Evolutionary conservation across 2,329 filamentous ascomycete genomes (phyloP).

Genomic region (Acrocalymma vagum): DNA sequence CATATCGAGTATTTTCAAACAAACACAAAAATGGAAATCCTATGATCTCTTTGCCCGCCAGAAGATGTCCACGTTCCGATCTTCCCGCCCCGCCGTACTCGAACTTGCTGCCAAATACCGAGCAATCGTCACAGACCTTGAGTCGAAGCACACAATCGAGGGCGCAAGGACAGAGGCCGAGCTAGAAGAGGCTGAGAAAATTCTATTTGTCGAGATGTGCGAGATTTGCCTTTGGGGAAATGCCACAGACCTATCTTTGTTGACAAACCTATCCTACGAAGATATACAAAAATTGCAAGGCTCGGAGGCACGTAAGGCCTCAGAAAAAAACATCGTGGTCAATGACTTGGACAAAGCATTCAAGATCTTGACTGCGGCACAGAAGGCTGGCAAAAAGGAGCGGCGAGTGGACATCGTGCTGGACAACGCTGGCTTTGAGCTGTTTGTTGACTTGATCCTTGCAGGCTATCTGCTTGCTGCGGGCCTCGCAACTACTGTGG

Average conservation of each 20-base stretch:
- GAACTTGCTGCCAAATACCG: constrained; percentile 83
- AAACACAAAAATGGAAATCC: constrained; percentile 82
- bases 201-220: constrained; percentile 90
- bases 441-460: constrained; percentile 93
- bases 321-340: constrained; percentile 89
- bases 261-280: constrained; percentile 90
- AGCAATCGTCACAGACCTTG: constrained; percentile 74
- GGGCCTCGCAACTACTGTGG: constrained; percentile 83
- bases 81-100: constrained; percentile 84
- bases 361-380: constrained; percentile 70
- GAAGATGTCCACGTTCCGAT: constrained; percentile 91
- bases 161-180: constrained; percentile 58
- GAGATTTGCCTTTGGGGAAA: constrained; percentile 98
- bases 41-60: constrained; percentile 92
- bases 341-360: constrained; percentile 85
- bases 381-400: constrained; percentile 68
- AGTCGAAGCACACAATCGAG: constrained; percentile 57
- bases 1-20: constrained; percentile 78
- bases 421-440: constrained; percentile 96
- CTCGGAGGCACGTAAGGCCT: constrained; percentile 81
- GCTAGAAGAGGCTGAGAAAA: constrained; percentile 73
- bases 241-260: constrained; percentile 89
- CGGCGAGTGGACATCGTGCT: constrained; percentile 92
- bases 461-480: constrained; percentile 88
- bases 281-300: constrained; percentile 98